A percentile compares a stretch with the other conserved stretches of the same genome.
Evolutionary conservation across 129 eudicot genomes (phyloP).

Genomic region (Escallonia herrerae): DNA sequence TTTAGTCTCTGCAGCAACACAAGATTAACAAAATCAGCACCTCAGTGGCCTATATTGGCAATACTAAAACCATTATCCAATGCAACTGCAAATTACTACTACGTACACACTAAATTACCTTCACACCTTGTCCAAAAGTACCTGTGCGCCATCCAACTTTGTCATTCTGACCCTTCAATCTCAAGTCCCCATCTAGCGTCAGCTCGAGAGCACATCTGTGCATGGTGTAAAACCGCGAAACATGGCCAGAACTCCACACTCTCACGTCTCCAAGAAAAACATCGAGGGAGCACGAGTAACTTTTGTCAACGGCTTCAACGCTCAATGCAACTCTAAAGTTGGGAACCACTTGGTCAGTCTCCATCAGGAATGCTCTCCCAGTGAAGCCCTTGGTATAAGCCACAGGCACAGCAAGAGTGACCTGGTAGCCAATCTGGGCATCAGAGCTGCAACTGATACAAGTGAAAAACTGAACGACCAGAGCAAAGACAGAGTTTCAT

Average conservation of each 20-base stretch:
- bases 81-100: background rate
- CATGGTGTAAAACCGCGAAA: constrained; percentile 48
- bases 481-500: constrained; percentile 47
- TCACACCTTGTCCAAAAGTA: constrained; percentile 79
- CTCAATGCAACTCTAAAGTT: constrained; percentile 59
- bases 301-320: constrained; percentile 52
- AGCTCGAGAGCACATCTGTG: constrained; percentile 62
- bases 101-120: constrained; percentile 38
- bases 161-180: constrained; percentile 45
- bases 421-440: constrained; percentile 47
- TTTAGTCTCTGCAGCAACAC: constrained; percentile 49
- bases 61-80: too few species aligned
- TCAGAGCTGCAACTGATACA: constrained; percentile 39
- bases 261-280: constrained; percentile 63
- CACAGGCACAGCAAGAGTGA: constrained; percentile 50
- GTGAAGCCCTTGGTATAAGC: constrained; percentile 41
- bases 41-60: too few species aligned
- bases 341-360: constrained; percentile 41
- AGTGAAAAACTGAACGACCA: constrained; percentile 32
- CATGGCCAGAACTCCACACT: constrained; percentile 88
- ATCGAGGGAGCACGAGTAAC: constrained; percentile 66
- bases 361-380: constrained; percentile 62
- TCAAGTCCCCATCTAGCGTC: constrained; percentile 55
- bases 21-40: background rate
- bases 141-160: constrained; percentile 79